Percentiles rank a stretch among this genome's conserved stretches.
Evolutionary conservation across 2,329 filamentous ascomycete species (phyloP).

Genomic region (Sclerotinia minor): DNA sequence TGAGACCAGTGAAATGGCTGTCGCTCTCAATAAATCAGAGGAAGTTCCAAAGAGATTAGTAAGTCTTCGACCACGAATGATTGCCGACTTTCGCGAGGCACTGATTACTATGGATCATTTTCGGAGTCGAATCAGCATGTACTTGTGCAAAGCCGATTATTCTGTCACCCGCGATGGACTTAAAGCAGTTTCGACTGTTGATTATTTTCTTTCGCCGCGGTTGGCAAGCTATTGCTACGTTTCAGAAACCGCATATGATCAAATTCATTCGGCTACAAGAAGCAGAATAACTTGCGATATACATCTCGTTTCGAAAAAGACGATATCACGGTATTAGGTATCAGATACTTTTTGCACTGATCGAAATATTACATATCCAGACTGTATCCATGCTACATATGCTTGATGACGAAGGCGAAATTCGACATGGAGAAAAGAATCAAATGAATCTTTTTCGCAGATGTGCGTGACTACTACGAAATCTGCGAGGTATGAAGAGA

Average conservation of each 20-base stretch:
- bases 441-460: neutral
- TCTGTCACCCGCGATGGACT: neutral
- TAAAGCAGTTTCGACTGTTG: neutral
- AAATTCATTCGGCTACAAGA: neutral
- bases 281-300: neutral
- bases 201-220: neutral
- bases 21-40: no score
- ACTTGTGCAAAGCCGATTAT: neutral
- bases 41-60: no score
- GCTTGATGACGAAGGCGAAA: no score
- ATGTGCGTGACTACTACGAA: neutral
- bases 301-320: no score
- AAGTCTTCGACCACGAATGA: no score
- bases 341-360: neutral
- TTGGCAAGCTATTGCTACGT: neutral
- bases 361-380: no score
- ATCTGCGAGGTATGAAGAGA: no score
- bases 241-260: neutral
- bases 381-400: no score
- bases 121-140: neutral
- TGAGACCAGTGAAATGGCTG: no score
- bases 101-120: no score
- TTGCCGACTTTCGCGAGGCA: no score
- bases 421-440: neutral
- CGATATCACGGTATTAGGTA: no score